Base-by-base conservation (phyloP, 129 eudicot species). In the Flaveria trinervia region DNA sequence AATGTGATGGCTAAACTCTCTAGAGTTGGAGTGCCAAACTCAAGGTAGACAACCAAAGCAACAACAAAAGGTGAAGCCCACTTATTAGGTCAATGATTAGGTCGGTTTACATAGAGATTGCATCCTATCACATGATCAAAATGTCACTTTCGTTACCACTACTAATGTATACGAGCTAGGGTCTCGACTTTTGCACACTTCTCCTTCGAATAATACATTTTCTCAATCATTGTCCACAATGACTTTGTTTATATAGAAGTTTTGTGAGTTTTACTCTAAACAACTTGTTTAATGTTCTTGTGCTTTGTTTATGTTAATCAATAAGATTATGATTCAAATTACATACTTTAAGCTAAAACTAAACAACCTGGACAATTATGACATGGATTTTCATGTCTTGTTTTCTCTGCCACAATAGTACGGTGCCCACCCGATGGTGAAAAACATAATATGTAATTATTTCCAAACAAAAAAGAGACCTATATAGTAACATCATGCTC, bases 31-130 rank as follows among this genome's bases (percentile, higher is more conserved):
- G 73, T 18, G 44, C 18, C 56, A 68, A 43, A 68, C 30, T 45
- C 23, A 43, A 65, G 20, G 33, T 14, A 41, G 51, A 43, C 7
- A 23, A 48, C 1, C 28, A 7, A 6, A 14, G 13, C 11, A 65
- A 14, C 48, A 41, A 41, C 71, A 44, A 68, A 68, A 44, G n/a
- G 18, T 68, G 17, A 12, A 68, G 72, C 72, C 72, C 54, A 68
- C 72, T 67, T 28, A 17, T 52, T 44, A 45, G 45, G 69, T 64
- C 13, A 64, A 64, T 64, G 46, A 64, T 64, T 44, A 23, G 56
- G 55, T 69, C 26, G 26, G 36, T 41, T 68, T 16, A 22, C 16
- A 67, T 13, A 39, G 51, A 44, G 52, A 41, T 9, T 68, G 30
- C 54, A 39, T 7, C 50, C 25, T 23, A n/a, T 33, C 48, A 26